These are phyloP conservation scores for Camelina laxa DNA, from an alignment of 345 rosid genomes.

Conservation along the genomic window DNA sequence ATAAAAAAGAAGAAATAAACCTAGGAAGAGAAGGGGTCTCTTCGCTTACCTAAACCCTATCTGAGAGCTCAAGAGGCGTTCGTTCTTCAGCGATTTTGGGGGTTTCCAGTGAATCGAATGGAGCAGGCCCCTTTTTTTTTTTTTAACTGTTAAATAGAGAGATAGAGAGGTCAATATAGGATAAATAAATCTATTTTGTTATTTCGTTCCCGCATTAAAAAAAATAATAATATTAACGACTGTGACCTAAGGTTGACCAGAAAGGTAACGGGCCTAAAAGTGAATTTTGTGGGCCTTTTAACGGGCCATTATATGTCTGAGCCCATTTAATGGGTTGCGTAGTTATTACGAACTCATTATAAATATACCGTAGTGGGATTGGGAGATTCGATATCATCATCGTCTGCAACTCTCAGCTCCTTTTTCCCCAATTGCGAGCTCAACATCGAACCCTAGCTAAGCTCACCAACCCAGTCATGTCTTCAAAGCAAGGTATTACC, in stretches of 20 bases:
- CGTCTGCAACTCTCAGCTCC: neutral
- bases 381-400: neutral
- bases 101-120: slow-evolving; percentile 13
- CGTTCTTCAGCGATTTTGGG: slow-evolving; percentile 17
- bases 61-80: slow-evolving; percentile 24
- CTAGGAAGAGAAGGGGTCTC: neutral
- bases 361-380: neutral
- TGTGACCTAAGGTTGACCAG: neutral
- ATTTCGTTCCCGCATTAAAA: slow-evolving; percentile 5
- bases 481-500: slow-evolving; percentile 42
- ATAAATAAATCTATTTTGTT: neutral
- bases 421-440: slow-evolving; percentile 16
- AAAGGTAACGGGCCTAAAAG: neutral
- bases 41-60: slow-evolving; percentile 30
- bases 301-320: neutral
- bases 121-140: neutral
- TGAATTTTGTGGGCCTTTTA: neutral
- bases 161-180: too few species aligned
- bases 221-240: neutral
- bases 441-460: slow-evolving; percentile 39
- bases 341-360: slow-evolving; percentile 26
- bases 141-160: too few species aligned
- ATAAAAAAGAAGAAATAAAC: too few species aligned
- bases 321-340: slow-evolving; percentile 33
- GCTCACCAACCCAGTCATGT: slow-evolving; percentile 26